These are phyloP conservation scores for Xylaria arbuscula DNA, from an alignment of 2,329 filamentous ascomycete genomes.

Conservation along the genomic window DNA sequence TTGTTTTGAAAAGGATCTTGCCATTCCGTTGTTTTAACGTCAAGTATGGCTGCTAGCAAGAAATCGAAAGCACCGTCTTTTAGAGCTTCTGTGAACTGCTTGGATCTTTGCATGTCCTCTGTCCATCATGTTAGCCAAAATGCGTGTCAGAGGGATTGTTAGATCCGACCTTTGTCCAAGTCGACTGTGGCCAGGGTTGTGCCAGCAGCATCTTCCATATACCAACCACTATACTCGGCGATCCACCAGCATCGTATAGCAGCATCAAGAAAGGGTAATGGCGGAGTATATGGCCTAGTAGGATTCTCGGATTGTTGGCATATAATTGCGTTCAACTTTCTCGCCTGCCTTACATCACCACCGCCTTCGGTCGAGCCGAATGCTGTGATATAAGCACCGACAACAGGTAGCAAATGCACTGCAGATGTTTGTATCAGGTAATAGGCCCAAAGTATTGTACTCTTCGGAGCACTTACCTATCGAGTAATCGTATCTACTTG, in stretches of 20 bases:
- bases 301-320: slow-evolving; percentile 74
- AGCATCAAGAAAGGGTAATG: slow-evolving; percentile 79
- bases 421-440: slow-evolving; percentile 46
- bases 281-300: slow-evolving; percentile 79
- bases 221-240: slow-evolving; percentile 91
- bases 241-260: slow-evolving; percentile 88
- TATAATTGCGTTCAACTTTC: slow-evolving; percentile 75
- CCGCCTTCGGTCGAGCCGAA: slow-evolving; percentile 83
- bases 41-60: slow-evolving; percentile 83
- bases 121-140: slow-evolving; percentile 51
- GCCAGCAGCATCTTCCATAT: slow-evolving; percentile 76
- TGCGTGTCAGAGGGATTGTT: slow-evolving; percentile 29
- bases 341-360: slow-evolving; percentile 73
- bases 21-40: slow-evolving; percentile 84
- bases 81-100: slow-evolving; percentile 78
- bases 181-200: slow-evolving; percentile 71
- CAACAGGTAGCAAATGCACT: slow-evolving; percentile 84
- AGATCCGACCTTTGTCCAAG: slow-evolving; percentile 63
- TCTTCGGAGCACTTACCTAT: slow-evolving; percentile 36
- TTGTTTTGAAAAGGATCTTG: slow-evolving; percentile 86
- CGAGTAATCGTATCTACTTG: slow-evolving; percentile 77
- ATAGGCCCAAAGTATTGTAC: not conserved
- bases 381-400: slow-evolving; percentile 79
- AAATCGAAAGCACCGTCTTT: slow-evolving; percentile 95
- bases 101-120: slow-evolving; percentile 77